Evolutionary conservation across 345 rosid species (phyloP).

Genomic region (Melaleuca quinquenervia): DNA sequence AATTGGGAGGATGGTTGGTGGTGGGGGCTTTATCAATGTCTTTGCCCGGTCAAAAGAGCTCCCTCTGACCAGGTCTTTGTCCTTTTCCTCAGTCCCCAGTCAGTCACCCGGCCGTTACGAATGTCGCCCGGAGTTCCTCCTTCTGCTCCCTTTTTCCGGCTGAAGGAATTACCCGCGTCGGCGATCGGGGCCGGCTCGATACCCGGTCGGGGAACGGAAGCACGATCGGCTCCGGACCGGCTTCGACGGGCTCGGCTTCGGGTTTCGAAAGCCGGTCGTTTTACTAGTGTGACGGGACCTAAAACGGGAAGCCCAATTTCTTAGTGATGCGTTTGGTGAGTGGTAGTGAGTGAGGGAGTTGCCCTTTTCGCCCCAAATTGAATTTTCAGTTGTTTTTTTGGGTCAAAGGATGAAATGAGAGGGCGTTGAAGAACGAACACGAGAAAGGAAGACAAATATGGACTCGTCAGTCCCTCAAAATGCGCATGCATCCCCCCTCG

Average conservation of each 20-base stretch:
- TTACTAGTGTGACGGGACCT: neutral
- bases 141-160: too few species aligned
- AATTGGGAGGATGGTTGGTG: neutral
- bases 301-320: neutral
- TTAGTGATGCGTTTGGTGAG: neutral
- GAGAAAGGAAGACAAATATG: neutral
- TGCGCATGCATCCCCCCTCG: neutral
- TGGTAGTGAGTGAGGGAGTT: too few species aligned
- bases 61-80: neutral
- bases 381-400: neutral
- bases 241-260: rapidly evolving
- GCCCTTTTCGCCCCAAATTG: neutral
- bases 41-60: neutral
- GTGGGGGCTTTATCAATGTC: neutral
- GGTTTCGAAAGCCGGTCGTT: neutral
- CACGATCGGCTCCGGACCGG: neutral
- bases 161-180: neutral
- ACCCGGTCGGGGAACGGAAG: too few species aligned
- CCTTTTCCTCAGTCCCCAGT: neutral
- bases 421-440: neutral
- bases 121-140: neutral
- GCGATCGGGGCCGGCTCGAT: neutral
- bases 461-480: neutral
- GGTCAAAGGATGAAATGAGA: neutral
- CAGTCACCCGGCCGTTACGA: neutral